These are phyloP conservation scores for Myxozyma udenii DNA, from an alignment of 805 yeast species.

Conservation along the genomic window DNA sequence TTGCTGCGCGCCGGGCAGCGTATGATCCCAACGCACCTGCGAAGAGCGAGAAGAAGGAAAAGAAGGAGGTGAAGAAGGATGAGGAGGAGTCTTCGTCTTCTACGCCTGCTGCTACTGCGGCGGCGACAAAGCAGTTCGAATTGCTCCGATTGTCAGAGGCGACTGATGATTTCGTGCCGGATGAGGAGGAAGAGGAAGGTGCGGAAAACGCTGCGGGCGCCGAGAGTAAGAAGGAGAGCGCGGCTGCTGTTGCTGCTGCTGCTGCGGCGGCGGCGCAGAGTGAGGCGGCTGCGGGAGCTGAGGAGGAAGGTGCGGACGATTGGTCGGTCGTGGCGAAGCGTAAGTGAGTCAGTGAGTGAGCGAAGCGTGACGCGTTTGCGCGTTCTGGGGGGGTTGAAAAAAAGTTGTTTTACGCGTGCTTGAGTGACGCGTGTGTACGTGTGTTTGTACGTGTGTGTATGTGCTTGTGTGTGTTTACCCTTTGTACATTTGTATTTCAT, in stretches of 20 bases:
- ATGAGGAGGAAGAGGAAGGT: slow-evolving; percentile 25
- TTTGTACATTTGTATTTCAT: too few species aligned
- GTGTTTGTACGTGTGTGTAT: too few species aligned
- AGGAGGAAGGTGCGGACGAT: slow-evolving; percentile 29
- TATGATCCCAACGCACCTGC: background rate
- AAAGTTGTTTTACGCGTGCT: too few species aligned
- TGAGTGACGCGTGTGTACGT: too few species aligned
- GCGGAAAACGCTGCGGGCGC: slow-evolving; percentile 4
- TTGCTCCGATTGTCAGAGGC: slow-evolving; percentile 20
- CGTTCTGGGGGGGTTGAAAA: too few species aligned
- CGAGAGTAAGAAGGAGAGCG: slow-evolving; percentile 3
- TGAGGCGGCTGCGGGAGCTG: slow-evolving; percentile 18
- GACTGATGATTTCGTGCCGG: slow-evolving; percentile 25
- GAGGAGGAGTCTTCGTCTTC: slow-evolving; percentile 1
- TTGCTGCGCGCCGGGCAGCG: slow-evolving; percentile 3
- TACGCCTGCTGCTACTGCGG: slow-evolving; percentile 3
- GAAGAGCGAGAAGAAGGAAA: background rate
- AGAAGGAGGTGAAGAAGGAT: slow-evolving; percentile 17
- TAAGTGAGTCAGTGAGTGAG: slow-evolving; percentile 17
- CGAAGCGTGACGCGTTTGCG: too few species aligned
- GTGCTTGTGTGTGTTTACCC: too few species aligned
- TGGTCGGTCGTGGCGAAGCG: slow-evolving; percentile 29
- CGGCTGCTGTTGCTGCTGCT: slow-evolving; percentile 17
- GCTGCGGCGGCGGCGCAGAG: slow-evolving; percentile 14
- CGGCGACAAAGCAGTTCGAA: slow-evolving; percentile 18